A percentile compares a stretch with the other conserved stretches of the same genome.
These are phyloP conservation scores for Penicillium capsulatum DNA, from an alignment of 2,329 filamentous ascomycete species.

Conservation along the genomic window DNA sequence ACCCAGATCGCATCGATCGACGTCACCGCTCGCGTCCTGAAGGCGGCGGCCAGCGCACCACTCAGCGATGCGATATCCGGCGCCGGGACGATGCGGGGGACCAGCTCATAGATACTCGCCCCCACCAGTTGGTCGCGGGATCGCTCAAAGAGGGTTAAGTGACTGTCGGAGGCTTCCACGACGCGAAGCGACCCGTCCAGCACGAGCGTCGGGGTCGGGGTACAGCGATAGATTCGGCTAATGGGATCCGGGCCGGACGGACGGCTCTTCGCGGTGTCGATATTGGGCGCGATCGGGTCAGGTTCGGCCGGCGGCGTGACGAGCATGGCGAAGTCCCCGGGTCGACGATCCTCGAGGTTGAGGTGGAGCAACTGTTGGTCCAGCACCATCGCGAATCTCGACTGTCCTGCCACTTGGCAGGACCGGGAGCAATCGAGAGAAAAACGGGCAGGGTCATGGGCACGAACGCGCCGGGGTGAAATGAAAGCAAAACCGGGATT, in stretches of 20 bases:
- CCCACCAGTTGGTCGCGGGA: constrained; percentile 36
- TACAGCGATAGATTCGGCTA: constrained; percentile 27
- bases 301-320: constrained; percentile 25
- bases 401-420: constrained; percentile 8
- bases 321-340: constrained; percentile 18
- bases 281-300: constrained; percentile 3
- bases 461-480: background rate
- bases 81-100: constrained; percentile 31
- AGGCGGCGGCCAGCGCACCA: constrained; percentile 37
- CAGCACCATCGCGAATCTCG: constrained; percentile 14
- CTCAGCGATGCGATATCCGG: constrained; percentile 36
- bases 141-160: constrained; percentile 33
- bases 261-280: too few relatives aligned
- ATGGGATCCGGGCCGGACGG: constrained; percentile 9
- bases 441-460: background rate
- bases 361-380: constrained; percentile 24
- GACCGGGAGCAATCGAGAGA: background rate
- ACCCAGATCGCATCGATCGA: constrained; percentile 31
- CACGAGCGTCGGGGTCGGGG: constrained; percentile 38
- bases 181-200: constrained; percentile 36
- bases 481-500: background rate
- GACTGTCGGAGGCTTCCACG: constrained; percentile 45
- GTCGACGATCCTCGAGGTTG: constrained; percentile 18
- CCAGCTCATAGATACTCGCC: constrained; percentile 39
- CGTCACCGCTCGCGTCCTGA: constrained; percentile 34